Conservation (phyloP, 2,329 filamentous ascomycete genomes). For the Nothophoma quercina region DNA sequence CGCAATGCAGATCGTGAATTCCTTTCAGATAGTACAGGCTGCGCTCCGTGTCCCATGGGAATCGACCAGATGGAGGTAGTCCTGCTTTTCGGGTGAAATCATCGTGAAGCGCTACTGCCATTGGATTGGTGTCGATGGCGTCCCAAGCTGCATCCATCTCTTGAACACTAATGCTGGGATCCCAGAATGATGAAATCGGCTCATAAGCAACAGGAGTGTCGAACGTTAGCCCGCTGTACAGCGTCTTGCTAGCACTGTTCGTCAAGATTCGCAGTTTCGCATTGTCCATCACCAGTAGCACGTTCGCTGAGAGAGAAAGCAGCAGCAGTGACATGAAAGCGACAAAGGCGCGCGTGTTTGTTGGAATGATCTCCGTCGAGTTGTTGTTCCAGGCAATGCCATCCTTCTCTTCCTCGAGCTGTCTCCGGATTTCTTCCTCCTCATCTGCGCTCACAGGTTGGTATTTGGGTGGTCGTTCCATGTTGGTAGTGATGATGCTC, state of each 20-base stretch:
- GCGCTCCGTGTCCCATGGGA: slow-evolving; percentile 47
- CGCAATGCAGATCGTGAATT: slow-evolving; percentile 45
- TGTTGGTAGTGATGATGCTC: slow-evolving; percentile 15
- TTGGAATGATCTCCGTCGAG: slow-evolving; percentile 36
- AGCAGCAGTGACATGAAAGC: slow-evolving; percentile 38
- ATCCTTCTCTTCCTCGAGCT: slow-evolving; percentile 35
- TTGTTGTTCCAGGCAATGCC: slow-evolving; percentile 34
- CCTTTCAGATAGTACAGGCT: slow-evolving; percentile 48
- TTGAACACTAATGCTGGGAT: slow-evolving; percentile 35
- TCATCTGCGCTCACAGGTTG: slow-evolving; percentile 37
- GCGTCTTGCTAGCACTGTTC: slow-evolving; percentile 26
- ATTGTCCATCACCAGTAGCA: slow-evolving; percentile 39
- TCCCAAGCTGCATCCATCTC: slow-evolving; percentile 45
- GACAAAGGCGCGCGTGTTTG: slow-evolving; percentile 36
- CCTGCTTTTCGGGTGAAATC: slow-evolving; percentile 33
- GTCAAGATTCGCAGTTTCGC: slow-evolving; percentile 26
- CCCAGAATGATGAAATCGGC: slow-evolving; percentile 41
- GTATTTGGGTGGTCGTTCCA: slow-evolving; percentile 37
- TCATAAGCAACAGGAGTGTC: slow-evolving; percentile 38
- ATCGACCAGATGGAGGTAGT: slow-evolving; percentile 36
- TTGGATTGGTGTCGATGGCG: slow-evolving; percentile 41
- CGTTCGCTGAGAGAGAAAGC: slow-evolving; percentile 40
- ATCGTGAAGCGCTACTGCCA: slow-evolving; percentile 43
- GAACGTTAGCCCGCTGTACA: slow-evolving; percentile 40
- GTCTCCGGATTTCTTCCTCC: slow-evolving; percentile 22